phyloP scores from a whole-genome alignment of 495 filamentous ascomycete genomes.

The Aspergillus panamensis region DNA sequence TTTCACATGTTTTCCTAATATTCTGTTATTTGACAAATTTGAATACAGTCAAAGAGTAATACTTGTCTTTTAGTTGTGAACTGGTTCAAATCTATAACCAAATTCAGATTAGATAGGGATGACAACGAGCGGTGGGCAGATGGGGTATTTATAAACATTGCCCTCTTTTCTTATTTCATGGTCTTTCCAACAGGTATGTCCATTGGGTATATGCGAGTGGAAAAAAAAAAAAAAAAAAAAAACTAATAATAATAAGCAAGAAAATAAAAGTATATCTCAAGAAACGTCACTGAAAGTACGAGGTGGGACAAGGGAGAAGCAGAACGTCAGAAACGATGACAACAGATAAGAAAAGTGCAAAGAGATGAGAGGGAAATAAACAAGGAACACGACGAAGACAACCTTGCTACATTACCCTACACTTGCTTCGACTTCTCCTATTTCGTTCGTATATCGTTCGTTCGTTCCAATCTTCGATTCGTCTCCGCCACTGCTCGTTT shows the following conservation, averaged over 20 bases:
- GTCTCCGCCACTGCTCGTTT: conserved; percentile 41
- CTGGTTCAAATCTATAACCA: too few species aligned
- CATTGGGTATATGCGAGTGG: background rate
- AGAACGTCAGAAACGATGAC: background rate
- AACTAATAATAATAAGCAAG: background rate
- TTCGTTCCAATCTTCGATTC: conserved; percentile 46
- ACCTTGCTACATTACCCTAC: conserved; percentile 36
- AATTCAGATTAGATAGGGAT: too few species aligned
- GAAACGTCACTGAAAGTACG: background rate
- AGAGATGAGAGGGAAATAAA: background rate
- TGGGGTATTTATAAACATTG: background rate
- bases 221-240: conserved; percentile 11
- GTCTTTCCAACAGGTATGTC: background rate
- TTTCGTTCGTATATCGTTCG: conserved; percentile 39
- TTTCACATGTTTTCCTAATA: too few species aligned
- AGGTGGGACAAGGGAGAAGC: background rate
- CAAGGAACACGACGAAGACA: background rate
- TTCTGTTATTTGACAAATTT: too few species aligned
- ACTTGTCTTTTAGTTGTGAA: too few species aligned
- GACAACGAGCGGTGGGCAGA: too few species aligned
- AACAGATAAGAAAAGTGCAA: background rate
- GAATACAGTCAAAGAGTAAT: too few species aligned
- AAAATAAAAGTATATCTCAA: background rate
- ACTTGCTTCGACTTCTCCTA: conserved; percentile 36
- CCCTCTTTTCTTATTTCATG: background rate